Base-by-base conservation (phyloP, 306 rosid species). In the Quercus aquifolioides region DNA sequence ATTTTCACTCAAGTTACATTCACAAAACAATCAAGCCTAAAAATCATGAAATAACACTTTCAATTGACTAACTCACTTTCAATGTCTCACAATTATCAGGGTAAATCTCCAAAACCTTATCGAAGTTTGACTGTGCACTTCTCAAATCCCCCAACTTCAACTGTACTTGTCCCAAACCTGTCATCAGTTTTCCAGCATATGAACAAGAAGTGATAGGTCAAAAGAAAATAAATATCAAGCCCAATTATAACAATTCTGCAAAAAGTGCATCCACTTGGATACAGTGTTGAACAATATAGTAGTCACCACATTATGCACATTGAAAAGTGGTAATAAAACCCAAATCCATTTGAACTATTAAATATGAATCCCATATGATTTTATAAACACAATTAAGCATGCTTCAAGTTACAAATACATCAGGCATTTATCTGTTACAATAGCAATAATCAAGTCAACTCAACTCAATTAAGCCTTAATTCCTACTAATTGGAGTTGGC, bases 111-210 rank as follows among this genome's bases (percentile, higher is more conserved):
- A 93, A 82, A 81, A 95, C 98, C 90, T 93, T 95, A 63, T 95
- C 98, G 73, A 95, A 91, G 86, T 95, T 95, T 55, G 94, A 84
- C 69, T 88, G 86, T 63, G 99, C 98, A 86, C 99, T 95, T 87
- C 75, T 93, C 75, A 91, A 82, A 85, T 95, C 99, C 74, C 99
- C 97, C 94, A 95, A 85, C 88, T 95, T 91, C 84, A 95, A 85
- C 79, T 95, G 98, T 55, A 95, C 98, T 87, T 95, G 99, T 71
- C 99, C 99, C 91, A 95, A 86, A 74, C 99, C 98, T 95, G 84
- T 77, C 72, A 80, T 55, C 71, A 82, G 23, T 68, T 79, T 75
- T 68, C 79, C 74, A 69, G 65, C 57, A 77, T 80, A 73, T 18
- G 55, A 77, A 59, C 35, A 75, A 54, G 28, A 74, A 59, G 56